Evolutionary conservation across 2,329 filamentous ascomycete genomes (phyloP).

Genomic region (Pezicula neosporulosa): DNA sequence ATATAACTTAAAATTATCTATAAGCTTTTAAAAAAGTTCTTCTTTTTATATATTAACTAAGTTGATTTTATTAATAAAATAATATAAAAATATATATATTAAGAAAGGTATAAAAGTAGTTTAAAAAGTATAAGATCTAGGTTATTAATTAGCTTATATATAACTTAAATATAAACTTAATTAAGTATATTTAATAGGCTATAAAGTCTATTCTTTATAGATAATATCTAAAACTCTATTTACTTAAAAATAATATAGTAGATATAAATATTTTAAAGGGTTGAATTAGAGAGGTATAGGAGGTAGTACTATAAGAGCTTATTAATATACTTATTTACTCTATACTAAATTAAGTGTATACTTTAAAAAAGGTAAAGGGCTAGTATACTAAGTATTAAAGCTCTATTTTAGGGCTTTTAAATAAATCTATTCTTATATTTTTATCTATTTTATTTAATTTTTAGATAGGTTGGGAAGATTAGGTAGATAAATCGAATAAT

Average conservation of each 20-base stretch:
- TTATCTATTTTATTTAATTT: no score
- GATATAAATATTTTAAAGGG: not conserved
- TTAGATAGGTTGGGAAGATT: no score
- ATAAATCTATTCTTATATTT: not conserved
- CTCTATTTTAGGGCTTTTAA: not conserved
- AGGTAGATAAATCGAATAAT: not conserved
- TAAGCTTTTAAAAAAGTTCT: no score
- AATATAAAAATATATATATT: no score
- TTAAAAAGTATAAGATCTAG: no score
- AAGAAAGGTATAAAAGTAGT: no score
- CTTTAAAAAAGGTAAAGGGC: not conserved
- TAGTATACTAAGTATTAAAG: conserved; percentile 3
- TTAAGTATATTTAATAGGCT: not conserved
- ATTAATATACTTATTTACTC: not conserved
- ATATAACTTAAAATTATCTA: no score
- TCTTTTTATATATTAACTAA: not conserved
- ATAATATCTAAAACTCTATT: not conserved
- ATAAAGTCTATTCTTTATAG: not conserved
- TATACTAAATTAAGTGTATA: not conserved
- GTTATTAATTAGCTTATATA: no score
- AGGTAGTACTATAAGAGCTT: no score
- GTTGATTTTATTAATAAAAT: no score
- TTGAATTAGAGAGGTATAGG: not conserved
- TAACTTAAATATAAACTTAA: no score
- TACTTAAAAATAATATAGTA: not conserved